These are phyloP conservation scores for Aspergillus udagawae DNA, from an alignment of 2,329 filamentous ascomycete species.

Conservation along the genomic window DNA sequence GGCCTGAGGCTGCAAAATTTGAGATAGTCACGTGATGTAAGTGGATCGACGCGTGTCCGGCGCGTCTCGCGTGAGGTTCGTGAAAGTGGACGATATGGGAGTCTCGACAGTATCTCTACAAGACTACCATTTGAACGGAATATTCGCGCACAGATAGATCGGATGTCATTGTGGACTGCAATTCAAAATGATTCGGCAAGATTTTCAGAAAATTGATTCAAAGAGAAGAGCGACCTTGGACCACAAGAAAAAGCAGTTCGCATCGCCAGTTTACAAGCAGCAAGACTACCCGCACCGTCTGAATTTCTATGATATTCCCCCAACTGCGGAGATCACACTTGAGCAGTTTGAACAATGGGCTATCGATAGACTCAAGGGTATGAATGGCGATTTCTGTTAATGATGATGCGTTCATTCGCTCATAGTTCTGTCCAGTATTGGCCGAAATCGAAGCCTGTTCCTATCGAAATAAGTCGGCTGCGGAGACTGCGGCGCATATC, in stretches of 20 bases:
- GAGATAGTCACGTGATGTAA: constrained; percentile 8
- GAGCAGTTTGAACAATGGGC: constrained; percentile 99
- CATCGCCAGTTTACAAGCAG: constrained; percentile 69
- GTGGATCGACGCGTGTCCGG: constrained; percentile 1
- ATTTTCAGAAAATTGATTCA: constrained; percentile 44
- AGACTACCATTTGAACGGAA: background rate
- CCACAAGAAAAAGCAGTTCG: constrained; percentile 82
- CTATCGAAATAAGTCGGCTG: constrained; percentile 82
- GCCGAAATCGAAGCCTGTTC: constrained; percentile 77
- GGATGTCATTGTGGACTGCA: background rate
- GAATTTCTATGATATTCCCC: constrained; percentile 86
- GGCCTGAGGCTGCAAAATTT: background rate
- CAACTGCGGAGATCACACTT: constrained; percentile 88
- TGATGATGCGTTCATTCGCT: background rate
- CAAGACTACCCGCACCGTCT: constrained; percentile 78
- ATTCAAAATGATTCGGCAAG: constrained; percentile 42
- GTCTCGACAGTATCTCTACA: constrained; percentile 2
- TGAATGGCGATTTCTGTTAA: constrained; percentile 8
- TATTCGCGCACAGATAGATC: background rate
- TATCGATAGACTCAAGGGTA: constrained; percentile 82
- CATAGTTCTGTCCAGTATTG: constrained; percentile 26
- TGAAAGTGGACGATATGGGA: constrained; percentile 9
- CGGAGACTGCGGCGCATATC: constrained; percentile 81
- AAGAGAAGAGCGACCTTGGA: constrained; percentile 77
- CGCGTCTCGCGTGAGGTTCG: constrained; percentile 22